Conservation (phyloP, 441 rosid genomes). For the Eruca vesicaria region DNA sequence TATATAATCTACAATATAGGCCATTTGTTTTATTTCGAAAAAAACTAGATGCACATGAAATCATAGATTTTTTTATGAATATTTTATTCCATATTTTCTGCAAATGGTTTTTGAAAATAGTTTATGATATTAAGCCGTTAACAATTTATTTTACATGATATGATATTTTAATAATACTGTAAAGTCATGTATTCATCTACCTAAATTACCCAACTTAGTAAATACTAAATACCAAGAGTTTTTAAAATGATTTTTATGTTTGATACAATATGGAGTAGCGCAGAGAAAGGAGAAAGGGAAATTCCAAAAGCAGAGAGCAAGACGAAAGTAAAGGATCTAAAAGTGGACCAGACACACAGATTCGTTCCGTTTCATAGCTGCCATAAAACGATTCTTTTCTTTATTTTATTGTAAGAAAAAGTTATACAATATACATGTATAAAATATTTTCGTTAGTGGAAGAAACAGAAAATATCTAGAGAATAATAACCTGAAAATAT, state of each 20-base stretch:
- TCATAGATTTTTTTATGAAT: background rate
- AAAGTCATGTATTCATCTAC: background rate
- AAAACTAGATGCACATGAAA: background rate
- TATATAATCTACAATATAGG: background rate
- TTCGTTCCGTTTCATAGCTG: constrained; percentile 21
- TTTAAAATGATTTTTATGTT: background rate
- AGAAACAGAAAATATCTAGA: too few species aligned
- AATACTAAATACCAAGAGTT: constrained; percentile 1
- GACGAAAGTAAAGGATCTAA: constrained; percentile 20
- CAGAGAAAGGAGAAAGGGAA: background rate
- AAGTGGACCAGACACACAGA: constrained; percentile 15
- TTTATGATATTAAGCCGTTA: background rate
- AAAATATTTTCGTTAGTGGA: background rate
- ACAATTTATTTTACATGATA: background rate
- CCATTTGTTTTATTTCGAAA: background rate
- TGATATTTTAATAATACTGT: background rate
- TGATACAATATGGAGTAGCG: background rate
- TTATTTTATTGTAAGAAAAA: background rate
- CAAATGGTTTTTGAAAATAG: background rate
- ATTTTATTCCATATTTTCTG: background rate
- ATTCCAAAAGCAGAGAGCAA: constrained; percentile 19
- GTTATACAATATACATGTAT: background rate
- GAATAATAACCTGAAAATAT: too few species aligned
- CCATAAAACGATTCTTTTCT: background rate
- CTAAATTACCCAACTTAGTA: background rate